phyloP scores from a whole-genome alignment of 2,329 filamentous ascomycete genomes.

The Neonectria sp. region DNA sequence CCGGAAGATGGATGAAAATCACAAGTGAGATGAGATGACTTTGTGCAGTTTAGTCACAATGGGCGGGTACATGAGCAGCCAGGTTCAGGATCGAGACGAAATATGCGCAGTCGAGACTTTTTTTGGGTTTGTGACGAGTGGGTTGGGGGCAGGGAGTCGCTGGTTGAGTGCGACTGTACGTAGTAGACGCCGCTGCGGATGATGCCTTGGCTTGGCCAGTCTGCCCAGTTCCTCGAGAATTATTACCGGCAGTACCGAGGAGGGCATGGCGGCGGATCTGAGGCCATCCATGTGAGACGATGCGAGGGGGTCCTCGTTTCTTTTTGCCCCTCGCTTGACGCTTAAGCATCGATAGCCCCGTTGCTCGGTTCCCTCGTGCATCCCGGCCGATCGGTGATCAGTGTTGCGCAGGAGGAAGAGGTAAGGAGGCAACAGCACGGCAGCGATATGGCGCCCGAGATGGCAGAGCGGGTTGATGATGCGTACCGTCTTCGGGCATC shows the following conservation, averaged over 20 bases:
- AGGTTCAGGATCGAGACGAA: conserved; percentile 25
- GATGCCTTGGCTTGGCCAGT: conserved; percentile 16
- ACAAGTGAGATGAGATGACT: not conserved
- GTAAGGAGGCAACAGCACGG: not conserved
- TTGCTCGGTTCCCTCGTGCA: conserved; percentile 18
- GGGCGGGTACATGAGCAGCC: conserved; percentile 8
- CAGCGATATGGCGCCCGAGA: conserved; percentile 13
- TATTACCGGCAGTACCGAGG: conserved; percentile 22
- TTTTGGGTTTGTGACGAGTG: conserved; percentile 16
- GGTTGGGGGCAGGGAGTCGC: conserved; percentile 19
- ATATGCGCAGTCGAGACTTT: conserved; percentile 29
- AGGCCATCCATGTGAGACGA: conserved; percentile 31
- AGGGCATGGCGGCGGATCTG: conserved; percentile 23
- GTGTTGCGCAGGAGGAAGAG: conserved; percentile 4
- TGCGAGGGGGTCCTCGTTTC: conserved; percentile 25
- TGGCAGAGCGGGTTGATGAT: conserved; percentile 7
- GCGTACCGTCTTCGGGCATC: conserved; percentile 7
- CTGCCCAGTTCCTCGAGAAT: conserved; percentile 8
- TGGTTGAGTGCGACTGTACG: conserved; percentile 5
- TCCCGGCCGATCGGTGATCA: conserved; percentile 17
- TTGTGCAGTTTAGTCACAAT: not conserved
- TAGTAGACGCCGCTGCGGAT: conserved; percentile 18
- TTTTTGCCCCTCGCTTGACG: conserved; percentile 24
- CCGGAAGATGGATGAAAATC: not conserved
- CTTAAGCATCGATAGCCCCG: conserved; percentile 20